Base-by-base conservation (phyloP, 31 red algal species). In the Porphyra umbilicalis region DNA sequence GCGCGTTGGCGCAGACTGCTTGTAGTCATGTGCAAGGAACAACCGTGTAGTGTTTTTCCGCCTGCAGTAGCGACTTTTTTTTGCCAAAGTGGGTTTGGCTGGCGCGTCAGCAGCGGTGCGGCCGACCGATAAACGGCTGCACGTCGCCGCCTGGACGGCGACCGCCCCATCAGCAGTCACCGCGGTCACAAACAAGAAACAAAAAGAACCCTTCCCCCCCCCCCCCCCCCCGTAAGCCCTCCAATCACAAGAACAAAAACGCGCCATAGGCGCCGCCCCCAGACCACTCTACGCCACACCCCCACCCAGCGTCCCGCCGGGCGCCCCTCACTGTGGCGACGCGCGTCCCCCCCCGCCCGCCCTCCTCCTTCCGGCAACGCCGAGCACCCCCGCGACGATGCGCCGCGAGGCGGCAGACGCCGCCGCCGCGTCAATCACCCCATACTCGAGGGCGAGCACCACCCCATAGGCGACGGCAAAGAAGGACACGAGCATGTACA, bases 391-490 rank as follows among this genome's bases (percentile, higher is more conserved):
- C 57, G 57, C 13, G 25, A 71, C 11, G 25, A 71, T 18, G 25
- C 57, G 57, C 57, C 57, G 57, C 0, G 57, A 71, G 25, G 57
- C 25, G 57, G 57, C 16, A 18, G 57, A 4, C 25, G 82, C 34
- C 37, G 34, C 20, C 42, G 80, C 33, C 76, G 74, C 29, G 31
- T 74, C 14, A 82, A 82, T 36, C 9, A 80, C 33, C 36, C 90
- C 83, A 34, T 89, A 94, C 36, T 96, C 93, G 31, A 96, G 33
- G 25, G 85, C 20, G 18, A 96, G 71, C 34, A 96, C 85, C 6
- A 76, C 39, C 7, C 74, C 77, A 31, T 96, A 96, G 38, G 90
- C 77, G 10, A 76, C 83, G 38, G 90, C 86, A 84, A 92, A 96
- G 6, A 83, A 79, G 29, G 82, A 83, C 11, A 88, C 86, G 36